phyloP scores from a whole-genome alignment of 371 early-diverging fungal genomes.

The Apophysomyces trapeziformis region DNA sequence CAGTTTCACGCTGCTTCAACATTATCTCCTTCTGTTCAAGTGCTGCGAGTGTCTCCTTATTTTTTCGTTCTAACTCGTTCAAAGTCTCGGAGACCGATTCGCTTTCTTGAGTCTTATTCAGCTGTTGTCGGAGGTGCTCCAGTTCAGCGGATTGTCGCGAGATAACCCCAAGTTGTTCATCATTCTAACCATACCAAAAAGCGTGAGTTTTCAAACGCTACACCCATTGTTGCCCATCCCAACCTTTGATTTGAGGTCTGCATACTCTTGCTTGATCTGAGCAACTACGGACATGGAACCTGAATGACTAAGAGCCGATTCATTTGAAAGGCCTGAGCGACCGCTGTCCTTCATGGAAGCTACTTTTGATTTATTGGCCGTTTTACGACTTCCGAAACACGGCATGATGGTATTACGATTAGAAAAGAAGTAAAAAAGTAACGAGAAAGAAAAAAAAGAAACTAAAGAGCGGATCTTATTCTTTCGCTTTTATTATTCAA shows the following conservation, averaged over 20 bases:
- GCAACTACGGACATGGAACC: conserved; percentile 14
- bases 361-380: conserved; percentile 7
- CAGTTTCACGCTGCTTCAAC: conserved; percentile 31
- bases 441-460: conserved; percentile 3
- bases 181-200: conserved; percentile 29
- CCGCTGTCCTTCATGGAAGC: neutral
- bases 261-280: conserved; percentile 47
- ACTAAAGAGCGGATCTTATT: neutral
- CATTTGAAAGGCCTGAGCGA: conserved; percentile 3
- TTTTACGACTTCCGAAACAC: conserved; percentile 31
- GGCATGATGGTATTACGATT: conserved; percentile 19
- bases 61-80: neutral
- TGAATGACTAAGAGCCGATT: conserved; percentile 3
- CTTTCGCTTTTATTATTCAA: conserved; percentile 2
- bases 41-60: conserved; percentile 18
- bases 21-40: conserved; percentile 28
- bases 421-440: conserved; percentile 6
- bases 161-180: conserved; percentile 41
- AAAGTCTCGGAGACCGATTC: neutral
- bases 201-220: neutral
- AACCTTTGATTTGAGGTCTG: conserved; percentile 49
- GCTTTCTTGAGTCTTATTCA: conserved; percentile 5
- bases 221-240: neutral
- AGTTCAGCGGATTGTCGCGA: conserved; percentile 43
- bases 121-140: conserved; percentile 34